Evolutionary conservation across 2,329 filamentous ascomycete species (phyloP).

Genomic region (Podosphaera fusca): DNA sequence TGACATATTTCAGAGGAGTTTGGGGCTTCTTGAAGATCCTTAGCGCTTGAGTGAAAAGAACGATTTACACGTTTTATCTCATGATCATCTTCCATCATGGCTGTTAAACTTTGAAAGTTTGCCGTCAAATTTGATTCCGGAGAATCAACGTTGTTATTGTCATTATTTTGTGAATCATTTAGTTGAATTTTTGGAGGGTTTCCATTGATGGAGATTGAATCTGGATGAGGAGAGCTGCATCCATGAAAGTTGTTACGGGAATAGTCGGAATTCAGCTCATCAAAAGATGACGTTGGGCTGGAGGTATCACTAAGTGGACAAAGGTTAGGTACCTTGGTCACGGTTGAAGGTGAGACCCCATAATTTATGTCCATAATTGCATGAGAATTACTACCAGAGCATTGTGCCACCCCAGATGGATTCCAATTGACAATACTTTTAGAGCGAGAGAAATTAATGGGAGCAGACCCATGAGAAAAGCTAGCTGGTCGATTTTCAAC

Average conservation of each 20-base stretch:
- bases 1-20: not conserved
- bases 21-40: not conserved
- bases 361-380: constrained; percentile 17
- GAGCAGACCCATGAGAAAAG: constrained; percentile 5
- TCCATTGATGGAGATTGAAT: constrained; percentile 30
- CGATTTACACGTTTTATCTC: constrained; percentile 6
- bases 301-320: constrained; percentile 74
- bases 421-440: constrained; percentile 6
- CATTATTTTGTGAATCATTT: constrained; percentile 22
- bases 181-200: constrained; percentile 21
- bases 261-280: constrained; percentile 38
- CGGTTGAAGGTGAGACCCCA: constrained; percentile 23
- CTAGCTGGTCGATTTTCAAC: constrained; percentile 29
- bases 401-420: constrained; percentile 5
- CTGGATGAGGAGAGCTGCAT: constrained; percentile 20
- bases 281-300: constrained; percentile 54
- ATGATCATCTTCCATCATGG: constrained; percentile 52
- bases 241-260: constrained; percentile 13
- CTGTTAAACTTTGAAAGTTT: constrained; percentile 72
- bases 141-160: constrained; percentile 21
- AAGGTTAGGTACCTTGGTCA: constrained; percentile 40
- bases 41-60: not conserved
- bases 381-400: constrained; percentile 8
- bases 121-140: constrained; percentile 54
- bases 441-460: constrained; percentile 7